Evolutionary conservation across 768 basidiomycete genomes (phyloP).

Genomic region (Russula olivacea): DNA sequence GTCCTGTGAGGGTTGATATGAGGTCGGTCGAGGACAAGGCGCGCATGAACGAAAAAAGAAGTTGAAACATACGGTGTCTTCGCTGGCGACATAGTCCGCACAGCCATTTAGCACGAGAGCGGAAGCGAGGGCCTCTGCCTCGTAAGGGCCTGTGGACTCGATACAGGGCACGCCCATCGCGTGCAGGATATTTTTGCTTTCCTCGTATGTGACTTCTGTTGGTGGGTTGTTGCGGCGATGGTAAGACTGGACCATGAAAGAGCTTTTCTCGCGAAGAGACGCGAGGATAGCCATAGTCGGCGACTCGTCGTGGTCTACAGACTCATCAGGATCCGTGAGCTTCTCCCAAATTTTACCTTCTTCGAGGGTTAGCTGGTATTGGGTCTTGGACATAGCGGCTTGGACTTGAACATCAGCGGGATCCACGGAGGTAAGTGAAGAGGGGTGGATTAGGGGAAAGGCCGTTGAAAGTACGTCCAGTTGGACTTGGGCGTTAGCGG

Average conservation of each 20-base stretch:
- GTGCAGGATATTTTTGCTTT: conserved; percentile 59
- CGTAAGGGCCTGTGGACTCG: conserved; percentile 59
- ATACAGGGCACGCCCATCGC: conserved; percentile 84
- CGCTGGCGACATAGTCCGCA: conserved; percentile 86
- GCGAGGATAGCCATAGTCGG: conserved; percentile 26
- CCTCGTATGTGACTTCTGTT: conserved; percentile 56
- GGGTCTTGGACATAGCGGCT: conserved; percentile 28
- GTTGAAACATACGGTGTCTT: conserved; percentile 59
- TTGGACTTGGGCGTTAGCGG: conserved; percentile 2
- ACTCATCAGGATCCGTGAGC: conserved; percentile 5
- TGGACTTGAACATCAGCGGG: conserved; percentile 15
- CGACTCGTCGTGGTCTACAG: conserved; percentile 25
- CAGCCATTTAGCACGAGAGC: conserved; percentile 65
- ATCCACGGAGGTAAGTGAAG: neutral
- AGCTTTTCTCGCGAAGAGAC: conserved; percentile 46
- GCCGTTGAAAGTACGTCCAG: conserved; percentile 5
- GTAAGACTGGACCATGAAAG: conserved; percentile 57
- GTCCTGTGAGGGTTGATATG: conserved; percentile 43
- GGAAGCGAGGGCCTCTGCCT: conserved; percentile 84
- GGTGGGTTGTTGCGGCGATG: conserved; percentile 57
- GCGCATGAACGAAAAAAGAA: neutral
- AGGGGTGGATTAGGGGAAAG: neutral
- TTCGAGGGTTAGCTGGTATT: conserved; percentile 26
- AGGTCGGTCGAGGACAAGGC: neutral
- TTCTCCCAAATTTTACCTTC: conserved; percentile 30